phyloP scores from a whole-genome alignment of 2,329 filamentous ascomycete genomes.

The Penicillium frequentans region DNA sequence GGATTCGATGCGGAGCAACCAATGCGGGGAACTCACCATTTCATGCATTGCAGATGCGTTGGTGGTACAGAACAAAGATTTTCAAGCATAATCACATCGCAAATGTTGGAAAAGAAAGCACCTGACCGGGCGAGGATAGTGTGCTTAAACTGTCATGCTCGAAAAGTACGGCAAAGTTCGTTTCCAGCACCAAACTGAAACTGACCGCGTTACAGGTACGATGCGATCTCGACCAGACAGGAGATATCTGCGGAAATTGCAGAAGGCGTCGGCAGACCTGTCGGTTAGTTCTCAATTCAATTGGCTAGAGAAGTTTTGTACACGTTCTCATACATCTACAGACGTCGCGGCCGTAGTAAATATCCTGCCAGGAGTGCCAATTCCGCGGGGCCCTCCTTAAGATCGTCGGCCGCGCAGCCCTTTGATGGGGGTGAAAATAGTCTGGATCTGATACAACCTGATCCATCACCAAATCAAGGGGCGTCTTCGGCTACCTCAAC shows the following conservation, averaged over 20 bases:
- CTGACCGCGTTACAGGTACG: neutral
- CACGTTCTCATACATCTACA: neutral
- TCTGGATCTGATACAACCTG: accelerated
- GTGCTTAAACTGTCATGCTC: neutral
- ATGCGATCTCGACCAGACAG: neutral
- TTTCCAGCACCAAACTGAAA: neutral
- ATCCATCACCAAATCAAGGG: neutral
- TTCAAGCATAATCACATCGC: neutral
- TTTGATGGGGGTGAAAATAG: neutral
- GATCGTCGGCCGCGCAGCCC: neutral
- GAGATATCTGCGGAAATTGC: neutral
- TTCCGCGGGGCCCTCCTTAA: neutral
- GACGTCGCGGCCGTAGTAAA: neutral
- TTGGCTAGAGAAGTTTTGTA: accelerated
- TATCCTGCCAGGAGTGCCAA: neutral
- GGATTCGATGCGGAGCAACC: neutral
- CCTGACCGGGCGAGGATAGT: neutral
- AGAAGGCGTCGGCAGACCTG: neutral
- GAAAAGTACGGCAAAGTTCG: neutral
- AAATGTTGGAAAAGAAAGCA: neutral
- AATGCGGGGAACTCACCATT: neutral
- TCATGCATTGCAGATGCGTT: neutral
- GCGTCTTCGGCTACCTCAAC: neutral
- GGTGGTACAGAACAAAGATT: neutral
- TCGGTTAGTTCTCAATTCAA: neutral